These are phyloP conservation scores for Draba incana DNA, from an alignment of 345 rosid species.

Conservation along the genomic window DNA sequence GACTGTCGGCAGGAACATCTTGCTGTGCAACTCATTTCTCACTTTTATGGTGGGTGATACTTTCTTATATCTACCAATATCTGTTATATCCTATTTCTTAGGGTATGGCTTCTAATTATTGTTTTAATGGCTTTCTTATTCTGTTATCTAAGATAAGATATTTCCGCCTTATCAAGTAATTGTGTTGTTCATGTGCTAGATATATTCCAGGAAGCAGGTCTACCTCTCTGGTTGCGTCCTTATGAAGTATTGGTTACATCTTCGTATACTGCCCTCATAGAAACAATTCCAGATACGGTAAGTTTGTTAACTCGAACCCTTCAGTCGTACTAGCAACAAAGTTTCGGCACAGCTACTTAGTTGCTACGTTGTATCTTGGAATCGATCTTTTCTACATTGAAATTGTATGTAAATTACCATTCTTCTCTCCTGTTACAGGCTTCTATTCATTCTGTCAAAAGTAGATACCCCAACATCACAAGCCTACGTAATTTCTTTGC, in stretches of 20 bases:
- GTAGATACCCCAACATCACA: constrained; percentile 81
- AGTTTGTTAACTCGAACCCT: constrained; percentile 23
- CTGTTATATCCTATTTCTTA: constrained; percentile 28
- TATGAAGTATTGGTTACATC: constrained; percentile 97
- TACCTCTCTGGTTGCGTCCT: constrained; percentile 98
- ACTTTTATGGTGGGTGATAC: constrained; percentile 78
- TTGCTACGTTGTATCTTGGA: constrained; percentile 12
- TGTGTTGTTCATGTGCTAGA: constrained; percentile 52
- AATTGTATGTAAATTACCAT: constrained; percentile 20
- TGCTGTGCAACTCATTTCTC: constrained; percentile 98
- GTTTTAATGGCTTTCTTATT: constrained; percentile 21
- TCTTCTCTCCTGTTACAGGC: constrained; percentile 56
- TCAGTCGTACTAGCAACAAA: constrained; percentile 17
- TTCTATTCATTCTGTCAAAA: constrained; percentile 94
- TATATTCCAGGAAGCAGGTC: constrained; percentile 99
- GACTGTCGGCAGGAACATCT: constrained; percentile 99
- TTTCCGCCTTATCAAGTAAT: constrained; percentile 9
- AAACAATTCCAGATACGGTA: constrained; percentile 99
- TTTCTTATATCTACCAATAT: constrained; percentile 23
- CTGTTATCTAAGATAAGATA: constrained; percentile 15
- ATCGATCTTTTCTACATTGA: background rate
- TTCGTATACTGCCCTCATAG: constrained; percentile 96
- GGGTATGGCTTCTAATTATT: constrained; percentile 7
- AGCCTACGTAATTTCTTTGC: constrained; percentile 92
- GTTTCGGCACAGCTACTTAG: constrained; percentile 3